These are phyloP conservation scores for Pseudogymnoascus sp. DNA, from an alignment of 2,329 filamentous ascomycete species.

Conservation along the genomic window DNA sequence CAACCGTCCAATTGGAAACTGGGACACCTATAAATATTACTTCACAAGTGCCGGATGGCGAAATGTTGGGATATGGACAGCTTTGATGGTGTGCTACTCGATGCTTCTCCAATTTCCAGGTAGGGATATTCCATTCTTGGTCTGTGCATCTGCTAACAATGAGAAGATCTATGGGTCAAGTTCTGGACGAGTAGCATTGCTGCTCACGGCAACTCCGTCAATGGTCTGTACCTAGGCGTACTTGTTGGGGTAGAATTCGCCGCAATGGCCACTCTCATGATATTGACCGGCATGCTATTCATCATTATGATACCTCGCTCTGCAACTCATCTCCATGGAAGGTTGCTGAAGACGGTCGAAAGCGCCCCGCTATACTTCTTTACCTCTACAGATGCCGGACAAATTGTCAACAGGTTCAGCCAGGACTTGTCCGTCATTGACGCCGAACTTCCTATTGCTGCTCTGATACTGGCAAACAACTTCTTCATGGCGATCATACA, in stretches of 20 bases:
- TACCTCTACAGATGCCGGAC: conserved; percentile 34
- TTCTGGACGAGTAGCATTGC: conserved; percentile 30
- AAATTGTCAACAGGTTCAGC: conserved; percentile 37
- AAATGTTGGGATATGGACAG: conserved; percentile 10
- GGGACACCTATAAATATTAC: conserved; percentile 18
- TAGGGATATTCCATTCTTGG: conserved; percentile 11
- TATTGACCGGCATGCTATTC: conserved; percentile 33
- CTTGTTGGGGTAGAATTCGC: conserved; percentile 10
- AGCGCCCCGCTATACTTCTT: conserved; percentile 36
- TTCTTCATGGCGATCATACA: conserved; percentile 34
- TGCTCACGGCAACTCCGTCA: conserved; percentile 18
- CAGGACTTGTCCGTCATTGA: conserved; percentile 32
- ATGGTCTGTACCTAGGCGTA: conserved; percentile 18
- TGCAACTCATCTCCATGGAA: conserved; percentile 40
- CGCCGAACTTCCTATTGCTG: conserved; percentile 21
- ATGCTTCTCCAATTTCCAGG: conserved; percentile 13
- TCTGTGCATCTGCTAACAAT: conserved; percentile 24
- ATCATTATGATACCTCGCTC: conserved; percentile 46
- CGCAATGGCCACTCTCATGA: conserved; percentile 11
- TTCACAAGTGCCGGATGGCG: conserved; percentile 14
- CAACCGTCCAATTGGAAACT: conserved; percentile 16
- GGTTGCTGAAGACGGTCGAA: conserved; percentile 37
- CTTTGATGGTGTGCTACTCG: conserved; percentile 12
- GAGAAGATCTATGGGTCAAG: conserved; percentile 33
- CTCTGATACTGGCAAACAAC: conserved; percentile 26